Base-by-base conservation (phyloP, 164 flowering plant genomes). In the grape (Vitis vinifera) region DNA sequence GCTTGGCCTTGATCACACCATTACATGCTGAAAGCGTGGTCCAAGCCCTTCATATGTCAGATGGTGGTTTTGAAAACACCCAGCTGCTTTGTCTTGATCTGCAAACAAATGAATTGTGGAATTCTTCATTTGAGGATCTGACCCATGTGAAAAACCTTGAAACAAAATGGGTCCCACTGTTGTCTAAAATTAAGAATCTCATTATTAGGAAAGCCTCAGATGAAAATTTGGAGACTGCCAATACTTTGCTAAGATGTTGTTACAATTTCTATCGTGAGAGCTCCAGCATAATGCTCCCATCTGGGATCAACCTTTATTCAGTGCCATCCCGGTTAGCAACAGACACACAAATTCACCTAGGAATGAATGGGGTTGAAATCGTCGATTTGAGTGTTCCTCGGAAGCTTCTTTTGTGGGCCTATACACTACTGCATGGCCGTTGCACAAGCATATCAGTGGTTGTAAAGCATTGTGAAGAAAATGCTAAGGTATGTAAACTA, bases 351-450 rank as follows among this genome's bases (percentile, higher is more conserved):
- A 65, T 79, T 62, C 79, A 74, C 14, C 86, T 84, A 3, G 86
- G 85, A 52, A 74, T 79, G 64, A 88, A 89, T 55, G 91, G 89
- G 61, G 79, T 82, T 56, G 95, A 90, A 73, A 60, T 79, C 48
- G 72, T 91, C 73, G 99, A 95, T 73, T 67, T 93, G 55, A 91
- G 93, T 77, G 76, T 88, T 65, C 95, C 96, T 44, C 77, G 93
- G 66, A 95, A 91, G 84, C 91, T 93, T 77, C 88, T 95, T 15
- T 72, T 95, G 78, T 95, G 99, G 99, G 95, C 98, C 10, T 89
- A 90, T 81, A 81, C 99, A 2, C 83, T 95, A 47, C 72, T 90
- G 78, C 84, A 89, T 71, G 99, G 99, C 16, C 92, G 83, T 62
- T 90, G 71, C 79, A 70, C 89, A 59, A 85, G 77, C 77, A 88